Evolutionary conservation across 441 rosid species (phyloP), one percentile per base, ranked within the genome.

Genomic region (Eruca vesicaria): DNA sequence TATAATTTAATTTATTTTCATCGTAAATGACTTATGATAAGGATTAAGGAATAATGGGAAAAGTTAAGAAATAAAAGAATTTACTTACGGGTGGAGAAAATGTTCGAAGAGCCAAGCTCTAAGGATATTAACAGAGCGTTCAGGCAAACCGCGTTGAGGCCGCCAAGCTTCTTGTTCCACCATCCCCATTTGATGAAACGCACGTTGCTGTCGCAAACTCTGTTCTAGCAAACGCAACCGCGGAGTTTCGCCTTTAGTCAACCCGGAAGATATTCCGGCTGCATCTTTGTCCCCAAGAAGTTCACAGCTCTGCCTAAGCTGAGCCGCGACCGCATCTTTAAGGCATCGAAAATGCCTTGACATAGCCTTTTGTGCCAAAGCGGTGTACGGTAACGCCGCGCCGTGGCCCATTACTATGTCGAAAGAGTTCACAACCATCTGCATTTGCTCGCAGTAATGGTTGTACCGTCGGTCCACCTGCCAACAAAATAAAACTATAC

Each of bases 31-130:
- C 6, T 31, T 29, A 29, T 29, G 5, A 29, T 29, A 4, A 29
- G 32, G 6, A 29, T 29, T 28, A 62, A 52, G 11, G n/a, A 28
- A 29, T 66, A 64, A 31, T 20, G 60, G 60, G 33, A 66, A 52
- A 20, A 33, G n/a, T n/a, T n/a, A n/a, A n/a, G n/a, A n/a, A n/a
- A n/a, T n/a, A n/a, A n/a, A n/a, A n/a, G n/a, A 72, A 21, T 31
- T 12, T 33, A 88, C 98, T 84, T 93, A 92, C 99, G 99, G 99
- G 81, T 92, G 97, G 53, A 95, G 94, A 73, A 93, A 95, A 84
- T 93, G 99, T 80, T 95, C 99, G 56, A 95, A 95, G 75, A 95
- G 98, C 99, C 99, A 95, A 29, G 99, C 94, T 69, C 99, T 81
- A 63, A 95, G 83, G 72, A 95, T 85, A 85, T 85, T 91, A 84